These are phyloP conservation scores for Mariannaea sp. DNA, from an alignment of 2,329 filamentous ascomycete species.

Conservation along the genomic window DNA sequence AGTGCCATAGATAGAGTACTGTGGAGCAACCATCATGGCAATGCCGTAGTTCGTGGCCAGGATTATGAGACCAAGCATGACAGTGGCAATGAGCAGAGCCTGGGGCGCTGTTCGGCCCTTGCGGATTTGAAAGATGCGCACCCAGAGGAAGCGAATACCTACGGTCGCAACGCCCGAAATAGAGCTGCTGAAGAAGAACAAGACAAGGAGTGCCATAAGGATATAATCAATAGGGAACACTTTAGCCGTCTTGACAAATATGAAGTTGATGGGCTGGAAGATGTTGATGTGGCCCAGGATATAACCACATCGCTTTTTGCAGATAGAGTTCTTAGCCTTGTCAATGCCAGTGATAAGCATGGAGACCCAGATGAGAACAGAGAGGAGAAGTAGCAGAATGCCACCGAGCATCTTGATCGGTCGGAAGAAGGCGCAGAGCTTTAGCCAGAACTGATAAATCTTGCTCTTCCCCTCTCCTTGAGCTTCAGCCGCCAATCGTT, in stretches of 20 bases:
- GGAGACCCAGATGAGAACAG: conserved; percentile 78
- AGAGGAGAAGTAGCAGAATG: conserved; percentile 73
- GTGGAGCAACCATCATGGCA: conserved; percentile 91
- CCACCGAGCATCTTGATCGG: conserved; percentile 89
- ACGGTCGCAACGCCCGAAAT: conserved; percentile 84
- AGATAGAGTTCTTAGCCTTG: conserved; percentile 94
- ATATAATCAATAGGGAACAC: conserved; percentile 93
- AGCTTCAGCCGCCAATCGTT: conserved; percentile 83
- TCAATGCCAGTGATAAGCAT: conserved; percentile 97
- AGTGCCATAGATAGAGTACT: conserved; percentile 92
- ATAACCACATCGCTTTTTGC: conserved; percentile 89
- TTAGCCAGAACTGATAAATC: conserved; percentile 77
- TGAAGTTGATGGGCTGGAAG: conserved; percentile 93
- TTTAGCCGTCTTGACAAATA: conserved; percentile 74
- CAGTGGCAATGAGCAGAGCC: conserved; percentile 86
- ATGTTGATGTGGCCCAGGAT: conserved; percentile 85
- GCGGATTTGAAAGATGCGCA: conserved; percentile 88
- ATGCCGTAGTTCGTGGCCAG: conserved; percentile 92
- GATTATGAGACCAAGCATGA: conserved; percentile 86
- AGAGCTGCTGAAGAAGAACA: conserved; percentile 88
- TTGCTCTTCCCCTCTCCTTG: conserved; percentile 76
- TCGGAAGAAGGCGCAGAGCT: conserved; percentile 78
- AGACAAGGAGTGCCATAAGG: conserved; percentile 80
- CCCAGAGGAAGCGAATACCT: conserved; percentile 95
- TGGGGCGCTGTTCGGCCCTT: conserved; percentile 89